phyloP scores from a whole-genome alignment of 2,329 filamentous ascomycete species.

The Pseudocercospora pini-densiflorae region DNA sequence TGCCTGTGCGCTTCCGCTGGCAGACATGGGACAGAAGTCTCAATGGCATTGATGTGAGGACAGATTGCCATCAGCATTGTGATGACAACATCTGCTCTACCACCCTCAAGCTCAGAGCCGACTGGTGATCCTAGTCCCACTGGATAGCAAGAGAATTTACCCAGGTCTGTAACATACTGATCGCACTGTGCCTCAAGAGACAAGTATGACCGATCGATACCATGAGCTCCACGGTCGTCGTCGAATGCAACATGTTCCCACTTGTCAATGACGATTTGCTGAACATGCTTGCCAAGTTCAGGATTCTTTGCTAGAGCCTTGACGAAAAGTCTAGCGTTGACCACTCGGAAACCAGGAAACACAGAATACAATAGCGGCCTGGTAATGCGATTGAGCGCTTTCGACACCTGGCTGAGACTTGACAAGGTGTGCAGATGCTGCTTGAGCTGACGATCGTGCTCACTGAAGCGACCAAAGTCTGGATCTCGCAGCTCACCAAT shows the following conservation, averaged over 20 bases:
- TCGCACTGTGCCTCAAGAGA: constrained; percentile 16
- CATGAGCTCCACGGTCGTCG: neutral
- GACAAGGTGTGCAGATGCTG: constrained; percentile 17
- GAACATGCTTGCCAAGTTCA: neutral
- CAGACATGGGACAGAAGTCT: constrained; percentile 15
- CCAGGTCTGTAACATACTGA: constrained; percentile 14
- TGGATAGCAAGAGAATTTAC: constrained; percentile 19
- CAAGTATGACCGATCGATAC: constrained; percentile 14
- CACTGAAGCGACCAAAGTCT: constrained; percentile 11
- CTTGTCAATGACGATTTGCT: constrained; percentile 18
- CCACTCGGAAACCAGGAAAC: constrained; percentile 14
- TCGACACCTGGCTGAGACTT: constrained; percentile 13
- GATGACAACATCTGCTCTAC: constrained; percentile 19
- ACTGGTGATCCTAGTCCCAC: constrained; percentile 14
- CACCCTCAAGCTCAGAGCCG: constrained; percentile 18
- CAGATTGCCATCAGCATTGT: constrained; percentile 16
- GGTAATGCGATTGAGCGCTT: constrained; percentile 15
- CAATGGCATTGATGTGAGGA: constrained; percentile 17
- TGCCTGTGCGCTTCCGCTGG: constrained; percentile 8
- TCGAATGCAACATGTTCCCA: constrained; percentile 15
- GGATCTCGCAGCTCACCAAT: constrained; percentile 15
- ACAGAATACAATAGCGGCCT: constrained; percentile 17
- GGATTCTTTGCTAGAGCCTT: constrained; percentile 12
- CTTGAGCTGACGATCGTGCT: constrained; percentile 15
- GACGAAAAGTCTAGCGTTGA: constrained; percentile 17